phyloP scores from a whole-genome alignment of 108 stramenopile genomes.

The Ochromonas danica region DNA sequence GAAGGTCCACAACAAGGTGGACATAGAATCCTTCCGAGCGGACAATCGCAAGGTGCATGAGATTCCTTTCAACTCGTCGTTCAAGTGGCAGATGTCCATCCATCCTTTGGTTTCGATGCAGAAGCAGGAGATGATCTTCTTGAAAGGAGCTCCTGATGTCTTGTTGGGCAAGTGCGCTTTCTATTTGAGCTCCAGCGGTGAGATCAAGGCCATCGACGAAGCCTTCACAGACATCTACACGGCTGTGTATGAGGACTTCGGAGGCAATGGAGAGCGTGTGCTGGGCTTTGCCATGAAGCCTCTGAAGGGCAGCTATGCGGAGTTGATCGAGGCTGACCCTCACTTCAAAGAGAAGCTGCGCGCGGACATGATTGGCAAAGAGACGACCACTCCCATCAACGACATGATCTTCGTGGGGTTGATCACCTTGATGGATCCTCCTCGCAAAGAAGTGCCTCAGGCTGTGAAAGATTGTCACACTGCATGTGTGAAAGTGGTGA shows the following conservation, averaged over 20 bases:
- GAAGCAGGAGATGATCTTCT: constrained; percentile 64
- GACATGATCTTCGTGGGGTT: not conserved
- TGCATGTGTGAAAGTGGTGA: constrained; percentile 89
- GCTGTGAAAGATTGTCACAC: constrained; percentile 82
- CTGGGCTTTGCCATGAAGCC: constrained; percentile 68
- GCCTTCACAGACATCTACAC: constrained; percentile 71
- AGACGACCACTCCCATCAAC: constrained; percentile 32
- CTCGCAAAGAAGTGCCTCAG: constrained; percentile 46
- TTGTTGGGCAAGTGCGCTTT: constrained; percentile 71
- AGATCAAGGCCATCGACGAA: constrained; percentile 62
- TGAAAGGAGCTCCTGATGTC: constrained; percentile 92
- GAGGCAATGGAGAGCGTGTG: constrained; percentile 82
- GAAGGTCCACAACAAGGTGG: constrained; percentile 13
- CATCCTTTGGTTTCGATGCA: constrained; percentile 68
- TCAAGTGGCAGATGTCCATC: too few relatives aligned
- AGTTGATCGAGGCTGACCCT: constrained; percentile 25
- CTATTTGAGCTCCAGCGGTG: constrained; percentile 57
- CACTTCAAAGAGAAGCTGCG: too few relatives aligned
- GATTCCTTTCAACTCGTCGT: too few relatives aligned
- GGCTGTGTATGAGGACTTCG: constrained; percentile 62
- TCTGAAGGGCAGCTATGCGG: constrained; percentile 17
- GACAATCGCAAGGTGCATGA: constrained; percentile 42
- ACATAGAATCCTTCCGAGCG: constrained; percentile 14
- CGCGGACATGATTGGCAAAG: constrained; percentile 51
- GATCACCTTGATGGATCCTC: not conserved